Percentiles rank a stretch among this genome's conserved stretches.
Evolutionary conservation across 768 basidiomycete species (phyloP).

Genomic region (Tephrocybe sp.): DNA sequence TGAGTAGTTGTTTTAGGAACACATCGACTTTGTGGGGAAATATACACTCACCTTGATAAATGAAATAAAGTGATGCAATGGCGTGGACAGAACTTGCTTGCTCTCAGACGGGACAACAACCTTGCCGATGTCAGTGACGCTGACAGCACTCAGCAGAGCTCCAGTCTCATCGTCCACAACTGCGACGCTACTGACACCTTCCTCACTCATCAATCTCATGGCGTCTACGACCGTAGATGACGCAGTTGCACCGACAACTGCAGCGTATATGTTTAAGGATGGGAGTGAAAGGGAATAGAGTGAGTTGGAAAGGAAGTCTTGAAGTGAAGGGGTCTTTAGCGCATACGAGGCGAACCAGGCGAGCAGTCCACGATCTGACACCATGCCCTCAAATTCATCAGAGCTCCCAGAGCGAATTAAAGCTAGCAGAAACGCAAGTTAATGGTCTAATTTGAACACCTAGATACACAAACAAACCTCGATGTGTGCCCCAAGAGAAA

Average conservation of each 20-base stretch:
- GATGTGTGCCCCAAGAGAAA: slow-evolving; percentile 72
- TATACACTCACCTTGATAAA: slow-evolving; percentile 59
- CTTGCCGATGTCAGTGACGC: slow-evolving; percentile 82
- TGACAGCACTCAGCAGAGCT: slow-evolving; percentile 69
- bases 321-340: slow-evolving; percentile 44
- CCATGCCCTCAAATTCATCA: slow-evolving; percentile 60
- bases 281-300: slow-evolving; percentile 59
- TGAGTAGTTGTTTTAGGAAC: slow-evolving; percentile 21
- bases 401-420: slow-evolving; percentile 51
- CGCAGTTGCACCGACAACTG: slow-evolving; percentile 64
- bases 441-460: background rate
- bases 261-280: slow-evolving; percentile 59
- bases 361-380: slow-evolving; percentile 74
- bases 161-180: slow-evolving; percentile 69
- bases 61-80: slow-evolving; percentile 69
- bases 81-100: slow-evolving; percentile 70
- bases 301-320: slow-evolving; percentile 50
- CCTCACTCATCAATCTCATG: slow-evolving; percentile 84
- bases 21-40: background rate
- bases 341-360: slow-evolving; percentile 65
- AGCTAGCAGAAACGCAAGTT: slow-evolving; percentile 31
- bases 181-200: slow-evolving; percentile 82
- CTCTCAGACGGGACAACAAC: slow-evolving; percentile 80
- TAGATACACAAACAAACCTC: slow-evolving; percentile 43
- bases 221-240: slow-evolving; percentile 70